Base-by-base conservation (phyloP, 129 eudicot species). In the Tagetes erecta region DNA sequence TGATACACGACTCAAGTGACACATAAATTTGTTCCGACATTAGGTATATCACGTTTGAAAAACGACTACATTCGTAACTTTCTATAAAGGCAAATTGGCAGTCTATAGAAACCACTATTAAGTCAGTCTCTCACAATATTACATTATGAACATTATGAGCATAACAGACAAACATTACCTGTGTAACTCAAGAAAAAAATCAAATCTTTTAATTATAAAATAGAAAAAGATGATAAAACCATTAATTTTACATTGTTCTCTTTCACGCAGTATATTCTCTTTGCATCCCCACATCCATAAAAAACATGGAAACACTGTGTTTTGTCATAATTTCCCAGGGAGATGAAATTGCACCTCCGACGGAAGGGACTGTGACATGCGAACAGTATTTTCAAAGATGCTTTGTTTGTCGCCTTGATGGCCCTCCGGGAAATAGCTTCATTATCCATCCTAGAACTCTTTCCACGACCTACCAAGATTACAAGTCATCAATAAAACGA, bases 341-440 rank as follows among this genome's bases (percentile, higher is more conserved):
- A 73, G 83, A 75, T 80, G 82, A 73, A 71, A 72, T 77, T 49
- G 78, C 76, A 81, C 76, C 90, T 77, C 83, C 87, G 41, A 38
- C 7, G 71, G 59, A 70, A 65, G 38, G 71, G 67, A 36, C 46
- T 31, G 42, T 35, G 59, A 49, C 74, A 64, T 56, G 66, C 35
- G 42, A 42, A 69, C 65, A 5, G 11, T 13, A 11, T 12, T 65
- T 58, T 64, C 30, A 91, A 62, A 82, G 85, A 55, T 86, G 96
- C 86, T 91, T 87, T 41, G 96, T 81, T 79, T 92, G 89, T 75
- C 96, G 79, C 73, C 62, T 87, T 31, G 97, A 91, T 37, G 99
- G 97, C 50, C 97, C 97, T 76, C 99, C 99, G 6, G 99, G 99
- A 65, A 95, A 95, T 27, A 91, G 92, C 92, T 95, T 95, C 97